phyloP scores from a whole-genome alignment of 495 filamentous ascomycete genomes.

The Ramalina intermedia region DNA sequence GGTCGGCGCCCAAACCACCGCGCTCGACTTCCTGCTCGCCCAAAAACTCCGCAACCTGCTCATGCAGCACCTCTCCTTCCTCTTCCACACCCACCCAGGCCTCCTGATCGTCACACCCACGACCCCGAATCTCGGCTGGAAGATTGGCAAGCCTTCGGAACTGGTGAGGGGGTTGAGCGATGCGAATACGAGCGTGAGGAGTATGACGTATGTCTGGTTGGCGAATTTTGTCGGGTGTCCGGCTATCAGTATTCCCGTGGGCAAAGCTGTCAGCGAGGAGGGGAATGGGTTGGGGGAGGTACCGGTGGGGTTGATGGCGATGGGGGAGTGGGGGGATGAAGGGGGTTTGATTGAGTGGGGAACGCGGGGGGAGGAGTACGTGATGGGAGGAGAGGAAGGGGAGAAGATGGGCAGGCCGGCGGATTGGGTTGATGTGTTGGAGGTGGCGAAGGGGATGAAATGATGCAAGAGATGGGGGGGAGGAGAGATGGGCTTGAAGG shows the following conservation, averaged over 20 bases:
- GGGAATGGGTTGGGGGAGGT: slow-evolving; percentile 35
- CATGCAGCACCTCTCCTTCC: slow-evolving; percentile 66
- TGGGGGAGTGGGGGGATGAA: slow-evolving; percentile 79
- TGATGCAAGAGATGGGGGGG: neutral
- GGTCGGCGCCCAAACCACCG: slow-evolving; percentile 47
- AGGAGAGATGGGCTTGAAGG: too few species aligned
- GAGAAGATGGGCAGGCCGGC: slow-evolving; percentile 18
- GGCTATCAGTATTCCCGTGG: slow-evolving; percentile 62
- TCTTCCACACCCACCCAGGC: slow-evolving; percentile 61
- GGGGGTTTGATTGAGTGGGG: slow-evolving; percentile 66
- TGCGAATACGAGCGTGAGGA: slow-evolving; percentile 53
- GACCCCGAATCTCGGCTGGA: slow-evolving; percentile 63
- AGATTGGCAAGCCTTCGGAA: slow-evolving; percentile 38
- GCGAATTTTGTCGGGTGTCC: slow-evolving; percentile 77
- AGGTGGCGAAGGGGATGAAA: slow-evolving; percentile 6
- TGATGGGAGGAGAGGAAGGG: slow-evolving; percentile 16
- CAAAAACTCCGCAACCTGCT: slow-evolving; percentile 61
- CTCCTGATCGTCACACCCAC: slow-evolving; percentile 71
- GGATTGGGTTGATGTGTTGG: slow-evolving; percentile 32
- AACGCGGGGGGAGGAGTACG: slow-evolving; percentile 43
- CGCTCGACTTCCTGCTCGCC: slow-evolving; percentile 55
- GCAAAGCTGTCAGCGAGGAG: slow-evolving; percentile 40
- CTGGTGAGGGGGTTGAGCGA: slow-evolving; percentile 56
- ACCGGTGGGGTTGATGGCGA: slow-evolving; percentile 79
- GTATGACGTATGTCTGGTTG: slow-evolving; percentile 81